phyloP scores from a whole-genome alignment of 345 rosid genomes.

The Punica granatum region DNA sequence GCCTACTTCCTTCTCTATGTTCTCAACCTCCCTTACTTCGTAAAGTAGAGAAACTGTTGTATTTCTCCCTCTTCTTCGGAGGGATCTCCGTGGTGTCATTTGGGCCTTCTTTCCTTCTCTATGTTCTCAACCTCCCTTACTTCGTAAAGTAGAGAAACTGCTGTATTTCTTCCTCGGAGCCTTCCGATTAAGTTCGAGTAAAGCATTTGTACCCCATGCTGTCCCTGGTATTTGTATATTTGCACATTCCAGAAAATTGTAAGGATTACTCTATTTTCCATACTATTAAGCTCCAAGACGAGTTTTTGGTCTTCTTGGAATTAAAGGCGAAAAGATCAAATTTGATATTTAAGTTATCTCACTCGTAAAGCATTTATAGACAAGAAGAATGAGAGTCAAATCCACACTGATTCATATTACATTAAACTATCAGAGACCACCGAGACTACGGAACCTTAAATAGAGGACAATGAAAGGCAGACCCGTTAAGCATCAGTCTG shows the following conservation, averaged over 20 bases:
- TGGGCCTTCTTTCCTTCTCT: slow-evolving; percentile 96
- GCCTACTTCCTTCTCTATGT: slow-evolving; percentile 87
- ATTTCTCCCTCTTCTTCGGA: slow-evolving; percentile 89
- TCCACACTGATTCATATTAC: too few species aligned
- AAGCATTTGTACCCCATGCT: not conserved
- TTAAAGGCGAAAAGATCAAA: too few species aligned
- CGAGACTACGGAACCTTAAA: not conserved
- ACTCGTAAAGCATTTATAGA: too few species aligned
- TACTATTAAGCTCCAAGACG: too few species aligned
- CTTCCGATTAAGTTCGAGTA: not conserved
- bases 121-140: slow-evolving; percentile 85
- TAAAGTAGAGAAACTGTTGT: slow-evolving; percentile 35
- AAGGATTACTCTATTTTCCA: not conserved
- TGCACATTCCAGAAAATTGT: not conserved
- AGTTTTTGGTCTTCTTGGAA: too few species aligned
- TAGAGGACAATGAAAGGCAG: not conserved
- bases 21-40: slow-evolving; percentile 78
- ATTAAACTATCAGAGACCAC: too few species aligned
- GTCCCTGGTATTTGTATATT: not conserved
- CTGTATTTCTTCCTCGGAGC: not conserved
- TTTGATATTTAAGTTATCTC: too few species aligned
- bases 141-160: slow-evolving; percentile 42
- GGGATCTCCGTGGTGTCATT: slow-evolving; percentile 86
- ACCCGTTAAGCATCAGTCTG: not conserved
- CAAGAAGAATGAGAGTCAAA: too few species aligned